Conservation (phyloP, 768 basidiomycete genomes). For the Russula sp. region DNA sequence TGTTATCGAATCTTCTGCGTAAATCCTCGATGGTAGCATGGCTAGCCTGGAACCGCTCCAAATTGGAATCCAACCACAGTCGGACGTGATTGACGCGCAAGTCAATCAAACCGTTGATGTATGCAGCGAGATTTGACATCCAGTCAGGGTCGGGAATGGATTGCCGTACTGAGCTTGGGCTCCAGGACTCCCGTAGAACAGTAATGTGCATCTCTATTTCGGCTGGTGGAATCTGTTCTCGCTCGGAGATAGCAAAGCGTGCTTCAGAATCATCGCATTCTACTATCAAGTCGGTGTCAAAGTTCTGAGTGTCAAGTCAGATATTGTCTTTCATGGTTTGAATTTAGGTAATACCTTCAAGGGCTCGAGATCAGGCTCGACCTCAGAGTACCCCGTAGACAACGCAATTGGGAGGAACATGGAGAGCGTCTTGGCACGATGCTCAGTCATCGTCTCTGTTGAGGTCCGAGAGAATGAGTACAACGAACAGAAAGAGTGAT, state of each 20-base stretch:
- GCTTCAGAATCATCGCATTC: slow-evolving; percentile 34
- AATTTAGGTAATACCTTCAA: slow-evolving; percentile 39
- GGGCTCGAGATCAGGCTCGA: slow-evolving; percentile 41
- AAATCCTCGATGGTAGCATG: slow-evolving; percentile 43
- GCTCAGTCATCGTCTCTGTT: slow-evolving; percentile 45
- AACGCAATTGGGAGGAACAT: slow-evolving; percentile 43
- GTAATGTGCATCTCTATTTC: slow-evolving; percentile 28
- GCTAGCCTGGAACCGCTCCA: slow-evolving; percentile 39
- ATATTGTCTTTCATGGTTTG: neutral
- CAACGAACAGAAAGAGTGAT: neutral
- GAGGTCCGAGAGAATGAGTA: neutral
- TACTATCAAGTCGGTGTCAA: slow-evolving; percentile 45
- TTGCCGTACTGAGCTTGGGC: slow-evolving; percentile 31
- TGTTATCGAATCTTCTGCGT: slow-evolving; percentile 38
- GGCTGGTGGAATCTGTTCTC: slow-evolving; percentile 26
- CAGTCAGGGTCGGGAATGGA: slow-evolving; percentile 38
- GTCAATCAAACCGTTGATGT: slow-evolving; percentile 38
- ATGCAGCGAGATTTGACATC: slow-evolving; percentile 33
- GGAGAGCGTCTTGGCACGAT: slow-evolving; percentile 36
- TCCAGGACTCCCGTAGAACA: slow-evolving; percentile 30
- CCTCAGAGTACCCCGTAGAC: slow-evolving; percentile 41
- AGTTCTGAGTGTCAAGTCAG: slow-evolving; percentile 34
- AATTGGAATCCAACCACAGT: slow-evolving; percentile 47
- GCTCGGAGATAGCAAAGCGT: slow-evolving; percentile 32
- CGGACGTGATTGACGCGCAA: slow-evolving; percentile 44